Conservation (phyloP, 495 filamentous ascomycete genomes). For the Aeminium ludgeri region DNA sequence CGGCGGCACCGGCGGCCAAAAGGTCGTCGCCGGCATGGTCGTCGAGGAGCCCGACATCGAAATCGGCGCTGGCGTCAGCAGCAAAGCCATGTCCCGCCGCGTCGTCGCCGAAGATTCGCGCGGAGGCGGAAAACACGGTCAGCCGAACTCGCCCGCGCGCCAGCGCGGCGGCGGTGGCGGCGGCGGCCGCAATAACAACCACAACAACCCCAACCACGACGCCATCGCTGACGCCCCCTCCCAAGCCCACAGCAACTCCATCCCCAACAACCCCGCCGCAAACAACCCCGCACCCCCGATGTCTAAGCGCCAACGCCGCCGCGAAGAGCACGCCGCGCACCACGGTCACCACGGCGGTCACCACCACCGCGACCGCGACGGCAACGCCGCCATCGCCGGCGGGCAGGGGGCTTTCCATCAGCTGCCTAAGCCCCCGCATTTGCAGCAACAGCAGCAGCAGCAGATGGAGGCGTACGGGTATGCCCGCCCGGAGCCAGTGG, state of each 20-base stretch:
- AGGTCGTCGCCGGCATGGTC: conserved; percentile 66
- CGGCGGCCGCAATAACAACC: conserved; percentile 27
- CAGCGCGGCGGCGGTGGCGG: conserved; percentile 2
- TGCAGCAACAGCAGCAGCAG: conserved; percentile 25
- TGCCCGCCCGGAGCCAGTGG: conserved; percentile 29
- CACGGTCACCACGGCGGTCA: conserved; percentile 10
- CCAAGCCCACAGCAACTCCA: too few relatives aligned
- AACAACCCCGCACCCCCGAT: too few relatives aligned
- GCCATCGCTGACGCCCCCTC: too few relatives aligned
- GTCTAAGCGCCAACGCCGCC: too few relatives aligned
- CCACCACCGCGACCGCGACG: too few relatives aligned
- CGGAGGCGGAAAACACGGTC: conserved; percentile 5
- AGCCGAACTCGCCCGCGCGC: too few relatives aligned
- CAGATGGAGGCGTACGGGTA: conserved; percentile 30
- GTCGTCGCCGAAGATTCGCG: conserved; percentile 4
- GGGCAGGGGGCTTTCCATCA: too few relatives aligned
- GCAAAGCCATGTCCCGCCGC: conserved; percentile 42
- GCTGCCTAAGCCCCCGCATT: too few relatives aligned
- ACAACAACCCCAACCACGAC: too few relatives aligned
- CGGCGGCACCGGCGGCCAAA: conserved; percentile 73
- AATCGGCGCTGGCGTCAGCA: conserved; percentile 91
- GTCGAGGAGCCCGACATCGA: conserved; percentile 98
- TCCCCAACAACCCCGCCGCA: too few relatives aligned
- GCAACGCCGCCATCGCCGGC: conserved; percentile 20
- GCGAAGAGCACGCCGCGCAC: conserved; percentile 33